These are phyloP conservation scores for Candida gigantensis DNA, from an alignment of 1,139 yeast genomes.

Conservation along the genomic window DNA sequence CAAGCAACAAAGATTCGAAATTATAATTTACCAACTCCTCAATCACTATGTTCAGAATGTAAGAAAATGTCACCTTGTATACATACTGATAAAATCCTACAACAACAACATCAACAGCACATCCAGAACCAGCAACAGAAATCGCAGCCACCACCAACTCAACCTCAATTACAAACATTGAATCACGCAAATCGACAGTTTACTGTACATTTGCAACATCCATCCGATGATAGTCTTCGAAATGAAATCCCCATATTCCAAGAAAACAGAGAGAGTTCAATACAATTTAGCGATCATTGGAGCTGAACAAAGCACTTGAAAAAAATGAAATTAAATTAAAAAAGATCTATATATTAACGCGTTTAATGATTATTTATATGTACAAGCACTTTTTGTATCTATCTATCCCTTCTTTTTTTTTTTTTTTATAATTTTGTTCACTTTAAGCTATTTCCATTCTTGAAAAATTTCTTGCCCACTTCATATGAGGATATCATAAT, in stretches of 20 bases:
- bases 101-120: conserved; percentile 7
- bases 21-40: conserved; percentile 15
- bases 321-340: too few relatives aligned
- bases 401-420: not conserved
- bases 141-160: too few relatives aligned
- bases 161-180: not conserved
- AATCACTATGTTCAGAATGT: conserved; percentile 14
- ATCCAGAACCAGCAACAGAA: conserved; percentile 2
- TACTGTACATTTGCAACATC: not conserved
- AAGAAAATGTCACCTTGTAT: conserved; percentile 12
- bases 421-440: not conserved
- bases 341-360: too few relatives aligned
- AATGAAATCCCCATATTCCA: conserved; percentile 1
- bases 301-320: conserved; percentile 1
- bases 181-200: not conserved
- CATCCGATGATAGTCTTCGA: conserved; percentile 1
- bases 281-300: conserved; percentile 12
- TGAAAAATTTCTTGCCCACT: conserved; percentile 71
- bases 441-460: conserved; percentile 19
- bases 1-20: conserved; percentile 10
- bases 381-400: not conserved
- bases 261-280: conserved; percentile 7
- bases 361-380: conserved; percentile 2
- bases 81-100: conserved; percentile 9
- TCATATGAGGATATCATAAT: conserved; percentile 97